Conservation (phyloP, 306 rosid species). For the Fragaria vesca region DNA sequence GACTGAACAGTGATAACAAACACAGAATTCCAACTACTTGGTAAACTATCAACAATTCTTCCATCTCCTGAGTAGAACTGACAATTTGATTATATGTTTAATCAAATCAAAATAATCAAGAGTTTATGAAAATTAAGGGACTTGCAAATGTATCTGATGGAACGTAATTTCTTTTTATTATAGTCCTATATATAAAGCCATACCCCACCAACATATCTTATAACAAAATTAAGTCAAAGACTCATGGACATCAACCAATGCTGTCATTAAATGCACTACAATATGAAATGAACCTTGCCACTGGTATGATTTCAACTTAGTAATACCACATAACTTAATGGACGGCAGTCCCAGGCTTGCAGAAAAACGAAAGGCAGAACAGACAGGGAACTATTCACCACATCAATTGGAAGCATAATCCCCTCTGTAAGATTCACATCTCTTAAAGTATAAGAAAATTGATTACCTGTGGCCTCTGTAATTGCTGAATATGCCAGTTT, state of each 20-base stretch:
- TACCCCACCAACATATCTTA: background rate
- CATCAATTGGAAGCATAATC: background rate
- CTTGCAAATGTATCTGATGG: background rate
- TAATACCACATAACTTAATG: background rate
- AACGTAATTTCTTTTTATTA: background rate
- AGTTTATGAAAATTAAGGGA: background rate
- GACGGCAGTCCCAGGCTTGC: background rate
- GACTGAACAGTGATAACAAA: background rate
- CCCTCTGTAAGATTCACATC: background rate
- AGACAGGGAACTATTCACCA: background rate
- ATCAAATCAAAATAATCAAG: background rate
- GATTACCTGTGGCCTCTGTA: constrained; percentile 65
- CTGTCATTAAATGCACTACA: background rate
- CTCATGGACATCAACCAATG: background rate
- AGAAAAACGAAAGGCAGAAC: background rate
- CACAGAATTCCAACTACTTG: background rate
- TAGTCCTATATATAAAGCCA: background rate
- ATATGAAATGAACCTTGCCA: background rate
- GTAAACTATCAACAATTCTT: background rate
- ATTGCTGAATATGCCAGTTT: constrained; percentile 72
- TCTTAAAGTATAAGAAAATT: constrained; percentile 9
- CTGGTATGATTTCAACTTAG: background rate
- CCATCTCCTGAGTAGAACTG: background rate
- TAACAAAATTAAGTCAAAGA: background rate
- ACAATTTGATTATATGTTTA: background rate